Evolutionary conservation across 2,329 filamentous ascomycete genomes (phyloP).

Genomic region (Beauveria varroae): DNA sequence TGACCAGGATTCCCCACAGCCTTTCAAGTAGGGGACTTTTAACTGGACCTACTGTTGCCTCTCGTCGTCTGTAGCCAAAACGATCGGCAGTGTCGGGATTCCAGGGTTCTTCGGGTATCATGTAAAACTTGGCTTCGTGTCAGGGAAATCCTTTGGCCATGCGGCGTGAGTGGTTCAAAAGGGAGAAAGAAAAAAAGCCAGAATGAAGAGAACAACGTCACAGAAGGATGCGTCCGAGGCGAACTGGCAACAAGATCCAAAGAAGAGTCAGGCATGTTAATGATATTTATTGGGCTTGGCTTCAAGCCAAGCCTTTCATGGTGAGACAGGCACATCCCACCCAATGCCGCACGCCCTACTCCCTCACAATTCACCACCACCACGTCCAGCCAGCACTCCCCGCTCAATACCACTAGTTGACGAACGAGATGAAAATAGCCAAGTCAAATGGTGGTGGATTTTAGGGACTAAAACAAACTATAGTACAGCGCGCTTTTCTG

Average conservation of each 20-base stretch:
- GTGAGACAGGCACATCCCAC: not conserved
- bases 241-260: not conserved
- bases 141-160: not conserved
- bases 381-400: not conserved
- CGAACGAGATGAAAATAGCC: too few relatives aligned
- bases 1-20: not conserved
- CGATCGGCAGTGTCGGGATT: too few relatives aligned
- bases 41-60: too few relatives aligned
- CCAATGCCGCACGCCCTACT: not conserved
- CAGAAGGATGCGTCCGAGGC: not conserved
- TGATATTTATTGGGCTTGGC: not conserved
- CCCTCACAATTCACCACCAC: not conserved
- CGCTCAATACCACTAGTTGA: too few relatives aligned
- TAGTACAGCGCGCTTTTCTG: too few relatives aligned
- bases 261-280: not conserved
- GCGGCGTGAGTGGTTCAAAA: not conserved
- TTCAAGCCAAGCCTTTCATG: not conserved
- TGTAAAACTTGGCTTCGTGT: not conserved
- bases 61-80: too few relatives aligned
- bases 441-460: too few relatives aligned
- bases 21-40: not conserved
- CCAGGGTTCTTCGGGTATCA: too few relatives aligned
- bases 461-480: too few relatives aligned
- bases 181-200: not conserved
- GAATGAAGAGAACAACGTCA: not conserved